phyloP scores from a whole-genome alignment of 805 yeast species.

The Suhomyces emberorum region DNA sequence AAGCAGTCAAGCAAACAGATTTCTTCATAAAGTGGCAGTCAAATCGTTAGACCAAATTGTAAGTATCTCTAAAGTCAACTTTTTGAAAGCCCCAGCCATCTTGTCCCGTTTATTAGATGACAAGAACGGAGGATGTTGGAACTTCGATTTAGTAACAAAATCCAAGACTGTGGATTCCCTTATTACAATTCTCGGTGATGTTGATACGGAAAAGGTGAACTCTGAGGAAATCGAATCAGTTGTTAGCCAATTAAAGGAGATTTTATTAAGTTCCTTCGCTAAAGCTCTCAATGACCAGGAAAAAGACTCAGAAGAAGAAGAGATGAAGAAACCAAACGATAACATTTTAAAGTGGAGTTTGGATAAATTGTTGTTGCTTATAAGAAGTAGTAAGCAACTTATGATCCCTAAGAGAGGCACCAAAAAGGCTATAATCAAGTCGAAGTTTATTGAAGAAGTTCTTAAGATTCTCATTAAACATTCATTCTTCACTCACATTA shows the following conservation, averaged over 20 bases:
- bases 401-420: slow-evolving; percentile 7
- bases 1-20: slow-evolving; percentile 59
- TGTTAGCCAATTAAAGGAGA: slow-evolving; percentile 17
- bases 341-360: slow-evolving; percentile 53
- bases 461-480: slow-evolving; percentile 36
- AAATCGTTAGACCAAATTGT: slow-evolving; percentile 45
- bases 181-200: slow-evolving; percentile 21
- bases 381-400: slow-evolving; percentile 42
- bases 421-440: slow-evolving; percentile 8
- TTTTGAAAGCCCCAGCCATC: slow-evolving; percentile 36
- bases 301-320: slow-evolving; percentile 15
- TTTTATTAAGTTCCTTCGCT: slow-evolving; percentile 24
- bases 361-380: slow-evolving; percentile 54
- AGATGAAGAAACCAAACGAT: slow-evolving; percentile 26
- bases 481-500: slow-evolving; percentile 37
- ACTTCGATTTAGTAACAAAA: slow-evolving; percentile 75
- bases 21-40: slow-evolving; percentile 65
- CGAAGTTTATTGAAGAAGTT: slow-evolving; percentile 31
- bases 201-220: slow-evolving; percentile 10
- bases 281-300: slow-evolving; percentile 18
- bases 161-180: slow-evolving; percentile 56
- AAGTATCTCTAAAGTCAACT: slow-evolving; percentile 32
- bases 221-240: slow-evolving; percentile 14
- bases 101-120: slow-evolving; percentile 26
- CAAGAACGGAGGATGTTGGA: slow-evolving; percentile 50